phyloP scores from a whole-genome alignment of 208 protist species.

The Trichomonas tenax region DNA sequence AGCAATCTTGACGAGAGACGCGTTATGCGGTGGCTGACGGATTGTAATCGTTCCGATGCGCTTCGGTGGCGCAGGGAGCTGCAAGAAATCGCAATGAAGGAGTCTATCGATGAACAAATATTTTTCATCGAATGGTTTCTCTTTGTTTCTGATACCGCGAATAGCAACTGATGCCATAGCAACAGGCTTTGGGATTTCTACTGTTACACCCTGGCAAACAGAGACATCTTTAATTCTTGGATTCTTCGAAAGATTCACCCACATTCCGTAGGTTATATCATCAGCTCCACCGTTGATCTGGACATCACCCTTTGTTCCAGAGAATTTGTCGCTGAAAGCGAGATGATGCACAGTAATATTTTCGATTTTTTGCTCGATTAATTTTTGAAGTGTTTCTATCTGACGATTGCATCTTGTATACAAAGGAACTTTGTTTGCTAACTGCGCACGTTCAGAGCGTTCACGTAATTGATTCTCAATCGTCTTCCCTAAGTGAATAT shows the following conservation, averaged over 20 bases:
- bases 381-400: background rate
- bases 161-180: background rate
- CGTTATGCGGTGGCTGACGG: background rate
- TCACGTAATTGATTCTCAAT: background rate
- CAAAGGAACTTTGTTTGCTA: background rate
- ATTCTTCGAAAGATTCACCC: conserved; percentile 8
- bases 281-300: background rate
- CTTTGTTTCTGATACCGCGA: background rate
- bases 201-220: background rate
- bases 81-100: background rate
- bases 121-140: background rate
- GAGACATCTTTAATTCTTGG: background rate
- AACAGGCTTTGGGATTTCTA: background rate
- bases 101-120: background rate
- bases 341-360: background rate
- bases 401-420: background rate
- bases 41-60: background rate
- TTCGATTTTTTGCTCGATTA: background rate
- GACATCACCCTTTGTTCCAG: background rate
- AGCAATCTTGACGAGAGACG: background rate
- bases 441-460: background rate
- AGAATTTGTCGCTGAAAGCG: background rate
- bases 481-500: background rate
- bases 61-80: background rate
- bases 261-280: background rate